Conservation (phyloP, 169 alveolate genomes). For the Plasmodium chabaudi region DNA sequence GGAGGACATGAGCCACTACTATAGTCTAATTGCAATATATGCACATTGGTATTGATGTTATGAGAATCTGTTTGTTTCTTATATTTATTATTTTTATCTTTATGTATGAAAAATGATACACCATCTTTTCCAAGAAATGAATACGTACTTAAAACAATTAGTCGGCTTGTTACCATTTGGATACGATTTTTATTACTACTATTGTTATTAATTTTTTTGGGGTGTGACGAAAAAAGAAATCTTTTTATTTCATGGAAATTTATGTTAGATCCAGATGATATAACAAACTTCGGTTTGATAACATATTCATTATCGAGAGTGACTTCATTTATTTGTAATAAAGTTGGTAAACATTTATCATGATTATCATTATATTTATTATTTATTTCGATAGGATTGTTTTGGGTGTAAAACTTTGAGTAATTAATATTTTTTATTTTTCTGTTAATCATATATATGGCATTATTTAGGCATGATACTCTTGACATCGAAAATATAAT, state of each 20-base stretch:
- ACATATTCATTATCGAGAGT: slow-evolving; percentile 36
- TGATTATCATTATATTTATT: not conserved
- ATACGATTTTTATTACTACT: slow-evolving; percentile 1
- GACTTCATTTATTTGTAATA: slow-evolving; percentile 22
- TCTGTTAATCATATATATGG: slow-evolving; percentile 65
- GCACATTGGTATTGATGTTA: slow-evolving; percentile 10
- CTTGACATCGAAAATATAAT: slow-evolving; percentile 58
- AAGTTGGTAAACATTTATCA: not conserved
- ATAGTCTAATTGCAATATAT: slow-evolving; percentile 61
- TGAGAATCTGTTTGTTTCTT: not conserved
- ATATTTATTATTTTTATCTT: slow-evolving; percentile 20
- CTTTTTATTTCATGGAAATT: slow-evolving; percentile 53
- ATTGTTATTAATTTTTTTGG: no score
- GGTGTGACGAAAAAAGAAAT: slow-evolving; percentile 1
- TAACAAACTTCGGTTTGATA: slow-evolving; percentile 55
- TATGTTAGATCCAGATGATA: slow-evolving; percentile 63
- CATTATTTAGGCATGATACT: slow-evolving; percentile 55
- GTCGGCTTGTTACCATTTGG: slow-evolving; percentile 22
- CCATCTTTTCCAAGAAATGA: slow-evolving; percentile 58
- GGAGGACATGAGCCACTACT: slow-evolving; percentile 61
- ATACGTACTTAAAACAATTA: slow-evolving; percentile 52
- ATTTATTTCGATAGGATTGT: not conserved
- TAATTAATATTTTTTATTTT: slow-evolving; percentile 29
- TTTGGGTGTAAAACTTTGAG: slow-evolving; percentile 1
- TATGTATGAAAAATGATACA: slow-evolving; percentile 54